phyloP scores from a whole-genome alignment of 805 yeast genomes.

The Debaryomyces castellii region DNA sequence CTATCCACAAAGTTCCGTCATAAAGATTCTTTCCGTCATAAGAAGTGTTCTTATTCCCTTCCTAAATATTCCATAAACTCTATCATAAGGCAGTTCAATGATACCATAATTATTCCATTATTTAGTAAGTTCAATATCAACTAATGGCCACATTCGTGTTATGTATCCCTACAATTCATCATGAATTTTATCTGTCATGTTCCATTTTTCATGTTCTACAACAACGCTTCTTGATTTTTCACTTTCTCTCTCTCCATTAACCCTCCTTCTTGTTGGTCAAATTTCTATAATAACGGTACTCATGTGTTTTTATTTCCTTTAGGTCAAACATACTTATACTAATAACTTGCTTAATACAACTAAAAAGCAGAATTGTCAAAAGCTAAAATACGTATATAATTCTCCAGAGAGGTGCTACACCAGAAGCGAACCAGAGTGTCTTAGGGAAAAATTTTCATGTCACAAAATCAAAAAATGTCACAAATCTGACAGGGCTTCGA shows the following conservation, averaged over 20 bases:
- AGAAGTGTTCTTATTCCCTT: too few relatives aligned
- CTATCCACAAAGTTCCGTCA: too few relatives aligned
- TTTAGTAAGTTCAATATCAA: too few relatives aligned
- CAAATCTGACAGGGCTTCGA: background rate
- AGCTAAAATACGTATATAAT: conserved; percentile 2
- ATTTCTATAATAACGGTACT: conserved; percentile 3
- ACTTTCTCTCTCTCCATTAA: background rate
- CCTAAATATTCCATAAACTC: too few relatives aligned
- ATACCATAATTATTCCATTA: too few relatives aligned
- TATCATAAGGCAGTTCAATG: too few relatives aligned
- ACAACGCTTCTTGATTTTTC: background rate
- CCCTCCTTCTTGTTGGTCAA: background rate
- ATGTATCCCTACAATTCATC: background rate
- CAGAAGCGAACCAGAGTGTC: conserved; percentile 4
- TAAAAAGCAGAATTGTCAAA: conserved; percentile 3
- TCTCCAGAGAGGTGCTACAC: background rate
- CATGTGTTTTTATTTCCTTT: background rate
- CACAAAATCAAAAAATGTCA: conserved; percentile 6
- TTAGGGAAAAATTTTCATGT: conserved; percentile 10
- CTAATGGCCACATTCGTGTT: background rate
- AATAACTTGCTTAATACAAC: conserved; percentile 9
- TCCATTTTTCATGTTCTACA: background rate
- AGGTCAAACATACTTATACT: conserved; percentile 11
- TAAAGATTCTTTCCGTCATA: too few relatives aligned
- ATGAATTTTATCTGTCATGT: background rate